Conservation (phyloP, 768 basidiomycete species). For the Lactarius indigo region DNA sequence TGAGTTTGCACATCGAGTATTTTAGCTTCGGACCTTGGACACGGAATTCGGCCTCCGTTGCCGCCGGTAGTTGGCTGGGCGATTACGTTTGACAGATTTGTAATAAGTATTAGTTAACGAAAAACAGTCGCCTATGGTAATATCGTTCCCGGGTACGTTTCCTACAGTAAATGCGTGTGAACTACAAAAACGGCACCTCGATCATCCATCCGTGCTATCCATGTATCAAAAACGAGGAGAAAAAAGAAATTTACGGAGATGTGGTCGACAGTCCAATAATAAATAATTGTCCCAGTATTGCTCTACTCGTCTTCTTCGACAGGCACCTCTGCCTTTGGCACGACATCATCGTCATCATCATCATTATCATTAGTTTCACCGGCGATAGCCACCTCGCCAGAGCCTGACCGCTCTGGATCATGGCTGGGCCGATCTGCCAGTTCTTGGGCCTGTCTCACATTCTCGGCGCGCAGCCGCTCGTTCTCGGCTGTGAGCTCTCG, state of each 20-base stretch:
- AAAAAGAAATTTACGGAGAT: constrained; percentile 1
- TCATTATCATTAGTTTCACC: constrained; percentile 2
- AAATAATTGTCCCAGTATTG: constrained; percentile 19
- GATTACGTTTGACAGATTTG: constrained; percentile 14
- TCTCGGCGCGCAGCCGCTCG: constrained; percentile 20
- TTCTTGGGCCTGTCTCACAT: constrained; percentile 13
- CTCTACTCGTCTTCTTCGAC: constrained; percentile 14
- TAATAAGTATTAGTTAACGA: constrained; percentile 16
- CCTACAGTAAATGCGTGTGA: constrained; percentile 7
- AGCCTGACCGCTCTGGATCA: constrained; percentile 14
- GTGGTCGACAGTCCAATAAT: constrained; percentile 9
- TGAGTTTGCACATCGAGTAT: not conserved
- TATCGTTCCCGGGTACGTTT: constrained; percentile 18
- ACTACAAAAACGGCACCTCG: constrained; percentile 9
- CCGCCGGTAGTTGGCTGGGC: constrained; percentile 1
- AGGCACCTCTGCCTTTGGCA: constrained; percentile 8
- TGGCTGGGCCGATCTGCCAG: constrained; percentile 4
- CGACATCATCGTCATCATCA: not conserved
- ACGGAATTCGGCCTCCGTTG: constrained; percentile 7
- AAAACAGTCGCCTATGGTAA: constrained; percentile 17
- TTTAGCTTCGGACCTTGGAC: not conserved
- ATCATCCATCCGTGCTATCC: constrained; percentile 20
- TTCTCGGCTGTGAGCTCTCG: constrained; percentile 17
- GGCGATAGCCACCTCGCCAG: constrained; percentile 9
- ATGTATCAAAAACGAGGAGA: constrained; percentile 2